Conservation (phyloP, 75 land plant genomes). For the Pinus albicaulis region DNA sequence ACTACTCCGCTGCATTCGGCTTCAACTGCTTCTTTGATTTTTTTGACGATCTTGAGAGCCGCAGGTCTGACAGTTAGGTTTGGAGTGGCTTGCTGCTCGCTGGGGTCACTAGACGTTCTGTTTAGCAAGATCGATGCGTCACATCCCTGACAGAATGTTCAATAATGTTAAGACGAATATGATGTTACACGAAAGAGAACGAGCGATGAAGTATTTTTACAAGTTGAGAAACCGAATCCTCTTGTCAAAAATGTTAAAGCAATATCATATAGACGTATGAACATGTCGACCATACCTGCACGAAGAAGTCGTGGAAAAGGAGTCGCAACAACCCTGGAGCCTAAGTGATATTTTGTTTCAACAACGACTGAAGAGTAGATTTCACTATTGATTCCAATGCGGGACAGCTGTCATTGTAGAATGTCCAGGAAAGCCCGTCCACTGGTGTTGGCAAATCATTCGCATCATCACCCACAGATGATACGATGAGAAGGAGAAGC, state of each 20-base stretch:
- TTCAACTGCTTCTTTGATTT: slow-evolving; percentile 21
- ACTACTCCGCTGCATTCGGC: neutral
- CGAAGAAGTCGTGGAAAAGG: slow-evolving; percentile 1
- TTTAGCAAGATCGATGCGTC: slow-evolving; percentile 14
- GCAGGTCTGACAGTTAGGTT: slow-evolving; percentile 14
- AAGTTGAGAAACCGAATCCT: neutral
- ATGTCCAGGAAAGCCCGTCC: neutral
- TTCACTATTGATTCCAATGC: neutral
- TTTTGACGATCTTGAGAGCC: slow-evolving; percentile 35
- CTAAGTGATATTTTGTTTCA: neutral
- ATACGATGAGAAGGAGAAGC: too few relatives aligned
- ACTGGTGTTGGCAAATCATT: neutral
- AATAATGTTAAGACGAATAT: neutral
- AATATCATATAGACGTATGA: too few relatives aligned
- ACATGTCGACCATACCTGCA: neutral
- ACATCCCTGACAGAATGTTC: slow-evolving; percentile 2
- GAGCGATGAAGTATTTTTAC: neutral
- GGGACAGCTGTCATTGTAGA: neutral
- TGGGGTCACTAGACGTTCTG: neutral
- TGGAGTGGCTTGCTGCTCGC: too few relatives aligned
- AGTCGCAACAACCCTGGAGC: neutral
- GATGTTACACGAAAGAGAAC: too few relatives aligned
- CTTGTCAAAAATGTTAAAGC: too few relatives aligned
- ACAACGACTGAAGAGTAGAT: neutral
- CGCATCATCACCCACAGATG: neutral